phyloP scores from a whole-genome alignment of 2,329 filamentous ascomycete genomes.

The Colletotrichum zoysiae region DNA sequence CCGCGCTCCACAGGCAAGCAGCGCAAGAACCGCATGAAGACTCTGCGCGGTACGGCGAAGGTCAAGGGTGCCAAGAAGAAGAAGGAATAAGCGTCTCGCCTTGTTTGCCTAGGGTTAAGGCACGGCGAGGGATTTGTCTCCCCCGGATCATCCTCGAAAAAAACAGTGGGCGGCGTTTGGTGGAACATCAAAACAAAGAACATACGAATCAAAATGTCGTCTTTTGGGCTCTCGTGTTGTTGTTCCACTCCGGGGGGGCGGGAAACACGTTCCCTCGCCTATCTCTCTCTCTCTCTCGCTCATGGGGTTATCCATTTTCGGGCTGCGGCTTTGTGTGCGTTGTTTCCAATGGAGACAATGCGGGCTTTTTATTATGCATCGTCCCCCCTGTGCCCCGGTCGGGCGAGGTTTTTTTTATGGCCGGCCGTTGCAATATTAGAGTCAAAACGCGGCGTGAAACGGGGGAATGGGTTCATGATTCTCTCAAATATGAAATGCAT shows the following conservation, averaged over 20 bases:
- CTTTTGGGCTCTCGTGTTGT: constrained; percentile 35
- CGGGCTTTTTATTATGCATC: constrained; percentile 33
- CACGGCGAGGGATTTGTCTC: constrained; percentile 39
- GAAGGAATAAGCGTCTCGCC: constrained; percentile 81
- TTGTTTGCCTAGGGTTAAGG: constrained; percentile 44
- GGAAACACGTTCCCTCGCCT: constrained; percentile 4
- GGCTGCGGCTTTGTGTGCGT: constrained; percentile 41
- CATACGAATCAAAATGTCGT: constrained; percentile 38
- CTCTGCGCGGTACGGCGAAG: constrained; percentile 97
- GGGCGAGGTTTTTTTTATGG: constrained; percentile 12
- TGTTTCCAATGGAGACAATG: constrained; percentile 1
- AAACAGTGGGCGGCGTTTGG: constrained; percentile 41
- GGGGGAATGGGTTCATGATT: constrained; percentile 45
- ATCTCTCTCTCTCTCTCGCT: constrained; percentile 7
- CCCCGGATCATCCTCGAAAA: constrained; percentile 39
- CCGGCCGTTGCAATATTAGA: constrained; percentile 40
- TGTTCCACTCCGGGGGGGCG: constrained; percentile 28
- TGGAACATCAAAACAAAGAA: constrained; percentile 42
- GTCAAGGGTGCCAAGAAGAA: constrained; percentile 94
- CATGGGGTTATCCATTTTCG: constrained; percentile 29
- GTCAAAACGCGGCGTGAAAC: constrained; percentile 43
- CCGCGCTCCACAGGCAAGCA: constrained; percentile 85
- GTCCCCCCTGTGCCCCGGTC: constrained; percentile 40
- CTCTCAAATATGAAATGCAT: constrained; percentile 44
- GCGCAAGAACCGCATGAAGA: constrained; percentile 99